phyloP scores from a whole-genome alignment of 306 rosid species.

The Alnus rubra region DNA sequence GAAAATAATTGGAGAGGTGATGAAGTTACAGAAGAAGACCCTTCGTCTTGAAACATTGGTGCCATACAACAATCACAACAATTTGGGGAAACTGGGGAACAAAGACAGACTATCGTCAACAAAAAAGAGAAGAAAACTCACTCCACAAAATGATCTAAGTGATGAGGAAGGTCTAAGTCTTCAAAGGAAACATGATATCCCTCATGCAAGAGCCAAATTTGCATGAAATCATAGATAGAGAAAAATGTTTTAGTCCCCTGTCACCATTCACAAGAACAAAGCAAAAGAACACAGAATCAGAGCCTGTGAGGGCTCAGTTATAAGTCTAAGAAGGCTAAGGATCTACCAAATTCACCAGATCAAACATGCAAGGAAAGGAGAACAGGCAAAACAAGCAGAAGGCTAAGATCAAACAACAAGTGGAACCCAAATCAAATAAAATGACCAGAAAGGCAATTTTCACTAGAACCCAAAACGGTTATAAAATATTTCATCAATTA shows the following conservation, averaged over 20 bases:
- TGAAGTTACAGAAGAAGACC: slow-evolving; percentile 63
- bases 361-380: slow-evolving; percentile 16
- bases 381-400: neutral
- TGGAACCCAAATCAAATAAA: slow-evolving; percentile 8
- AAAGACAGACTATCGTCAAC: slow-evolving; percentile 6
- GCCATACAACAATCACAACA: slow-evolving; percentile 39
- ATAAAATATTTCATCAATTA: neutral
- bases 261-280: neutral
- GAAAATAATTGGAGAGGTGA: slow-evolving; percentile 64
- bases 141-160: slow-evolving; percentile 16
- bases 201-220: slow-evolving; percentile 7
- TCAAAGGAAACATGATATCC: slow-evolving; percentile 9
- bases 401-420: slow-evolving; percentile 19
- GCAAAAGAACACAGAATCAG: neutral
- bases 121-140: slow-evolving; percentile 1
- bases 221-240: slow-evolving; percentile 1
- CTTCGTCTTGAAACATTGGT: slow-evolving; percentile 70
- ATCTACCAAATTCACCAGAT: slow-evolving; percentile 16
- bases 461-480: slow-evolving; percentile 17
- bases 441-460: slow-evolving; percentile 24
- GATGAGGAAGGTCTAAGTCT: neutral
- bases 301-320: neutral
- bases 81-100: slow-evolving; percentile 33
- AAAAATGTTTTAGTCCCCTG: neutral
- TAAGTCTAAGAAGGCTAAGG: neutral